These are phyloP conservation scores for Apiotrichum montevideense DNA, from an alignment of 1,284 basidiomycete genomes.

Conservation along the genomic window DNA sequence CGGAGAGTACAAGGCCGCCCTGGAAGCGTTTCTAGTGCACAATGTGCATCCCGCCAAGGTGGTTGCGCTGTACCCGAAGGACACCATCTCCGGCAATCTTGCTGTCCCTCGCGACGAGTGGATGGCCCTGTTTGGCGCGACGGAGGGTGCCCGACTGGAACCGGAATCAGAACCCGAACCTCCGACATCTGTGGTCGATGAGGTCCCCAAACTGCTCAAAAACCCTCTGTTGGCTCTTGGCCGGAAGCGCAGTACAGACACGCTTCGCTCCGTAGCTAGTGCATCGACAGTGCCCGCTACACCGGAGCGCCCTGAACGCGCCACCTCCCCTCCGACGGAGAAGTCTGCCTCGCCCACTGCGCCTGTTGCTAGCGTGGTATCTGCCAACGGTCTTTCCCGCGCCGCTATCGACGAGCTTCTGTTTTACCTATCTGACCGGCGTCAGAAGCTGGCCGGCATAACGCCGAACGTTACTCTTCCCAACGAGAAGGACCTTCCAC, in stretches of 20 bases:
- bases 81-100: slow-evolving; percentile 71
- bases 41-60: slow-evolving; percentile 92
- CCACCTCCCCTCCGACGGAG: background rate
- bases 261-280: slow-evolving; percentile 17
- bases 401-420: slow-evolving; percentile 49
- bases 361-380: background rate
- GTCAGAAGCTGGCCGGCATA: slow-evolving; percentile 73
- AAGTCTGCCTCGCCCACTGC: background rate
- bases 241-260: slow-evolving; percentile 38
- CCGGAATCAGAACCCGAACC: slow-evolving; percentile 12
- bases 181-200: background rate
- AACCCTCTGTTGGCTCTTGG: slow-evolving; percentile 14
- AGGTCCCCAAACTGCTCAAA: background rate
- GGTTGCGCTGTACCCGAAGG: slow-evolving; percentile 73
- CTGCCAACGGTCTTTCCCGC: slow-evolving; percentile 19
- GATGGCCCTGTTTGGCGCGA: slow-evolving; percentile 82
- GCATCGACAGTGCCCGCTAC: background rate
- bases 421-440: slow-evolving; percentile 66
- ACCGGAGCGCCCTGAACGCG: background rate
- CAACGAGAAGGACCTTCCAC: slow-evolving; percentile 33
- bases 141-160: slow-evolving; percentile 45
- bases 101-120: slow-evolving; percentile 62
- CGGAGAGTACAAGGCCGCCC: slow-evolving; percentile 53
- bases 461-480: slow-evolving; percentile 64
- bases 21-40: slow-evolving; percentile 79